These are phyloP conservation scores for Nakazawaea ernobii DNA, from an alignment of 805 yeast genomes.

Conservation along the genomic window DNA sequence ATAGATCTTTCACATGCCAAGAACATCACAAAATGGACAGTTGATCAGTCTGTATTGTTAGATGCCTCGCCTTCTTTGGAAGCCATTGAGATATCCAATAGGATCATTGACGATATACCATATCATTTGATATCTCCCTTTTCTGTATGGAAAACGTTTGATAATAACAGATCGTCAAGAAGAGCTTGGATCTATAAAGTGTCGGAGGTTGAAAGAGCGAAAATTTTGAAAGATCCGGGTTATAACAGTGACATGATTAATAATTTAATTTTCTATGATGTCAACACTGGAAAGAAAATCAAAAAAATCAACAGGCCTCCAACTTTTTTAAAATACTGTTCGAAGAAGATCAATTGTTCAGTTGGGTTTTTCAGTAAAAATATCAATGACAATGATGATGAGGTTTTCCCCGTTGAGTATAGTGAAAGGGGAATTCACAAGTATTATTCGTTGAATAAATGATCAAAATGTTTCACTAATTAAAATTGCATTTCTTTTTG, in stretches of 20 bases:
- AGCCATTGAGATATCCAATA: conserved; percentile 64
- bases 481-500: too few species aligned
- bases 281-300: conserved; percentile 58
- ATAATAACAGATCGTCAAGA: conserved; percentile 55
- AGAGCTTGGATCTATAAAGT: conserved; percentile 73
- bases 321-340: conserved; percentile 44
- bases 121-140: conserved; percentile 24
- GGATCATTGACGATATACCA: conserved; percentile 42
- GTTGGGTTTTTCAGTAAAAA: conserved; percentile 41
- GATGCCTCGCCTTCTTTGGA: conserved; percentile 42
- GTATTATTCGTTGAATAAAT: conserved; percentile 50
- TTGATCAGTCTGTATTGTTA: conserved; percentile 41
- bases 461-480: too few species aligned
- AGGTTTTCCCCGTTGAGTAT: conserved; percentile 49
- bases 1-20: conserved; percentile 66
- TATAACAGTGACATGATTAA: conserved; percentile 22
- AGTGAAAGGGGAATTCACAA: conserved; percentile 48
- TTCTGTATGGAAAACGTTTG: conserved; percentile 43
- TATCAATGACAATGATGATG: conserved; percentile 24
- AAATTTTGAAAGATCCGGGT: conserved; percentile 18
- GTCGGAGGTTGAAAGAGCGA: conserved; percentile 16
- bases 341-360: conserved; percentile 50
- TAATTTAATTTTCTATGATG: conserved; percentile 51
- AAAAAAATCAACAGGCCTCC: conserved; percentile 40
- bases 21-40: conserved; percentile 52